A percentile compares a stretch with the other conserved stretches of the same genome.
Conservation (phyloP, 495 filamentous ascomycete genomes). For the Choiromyces venosus region DNA sequence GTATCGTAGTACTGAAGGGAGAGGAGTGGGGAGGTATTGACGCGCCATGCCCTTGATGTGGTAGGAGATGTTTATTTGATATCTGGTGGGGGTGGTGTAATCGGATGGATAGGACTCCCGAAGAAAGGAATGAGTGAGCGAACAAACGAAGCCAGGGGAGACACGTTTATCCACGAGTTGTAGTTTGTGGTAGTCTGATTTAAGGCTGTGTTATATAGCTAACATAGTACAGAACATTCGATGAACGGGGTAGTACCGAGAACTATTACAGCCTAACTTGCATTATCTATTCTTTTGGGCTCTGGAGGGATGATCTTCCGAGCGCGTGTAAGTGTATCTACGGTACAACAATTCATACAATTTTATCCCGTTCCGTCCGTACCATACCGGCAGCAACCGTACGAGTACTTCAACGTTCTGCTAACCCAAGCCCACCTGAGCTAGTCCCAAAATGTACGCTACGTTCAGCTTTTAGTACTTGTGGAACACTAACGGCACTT, state of each 20-base stretch:
- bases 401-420: background rate
- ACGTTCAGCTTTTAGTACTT: background rate
- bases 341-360: background rate
- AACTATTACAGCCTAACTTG: background rate
- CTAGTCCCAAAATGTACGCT: background rate
- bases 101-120: background rate
- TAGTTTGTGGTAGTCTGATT: background rate
- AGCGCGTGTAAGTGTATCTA: background rate
- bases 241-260: background rate
- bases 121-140: background rate
- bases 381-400: background rate
- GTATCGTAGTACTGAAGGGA: background rate
- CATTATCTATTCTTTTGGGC: background rate
- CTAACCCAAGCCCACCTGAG: background rate
- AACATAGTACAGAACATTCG: background rate
- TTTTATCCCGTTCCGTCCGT: background rate
- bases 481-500: background rate
- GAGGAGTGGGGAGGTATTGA: background rate
- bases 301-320: background rate
- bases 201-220: background rate
- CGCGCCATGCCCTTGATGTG: background rate
- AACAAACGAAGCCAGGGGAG: background rate
- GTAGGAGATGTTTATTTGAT: background rate
- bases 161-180: background rate
- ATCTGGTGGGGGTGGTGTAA: background rate